phyloP scores from a whole-genome alignment of 1,139 yeast genomes.

The Saccharomyces hybrid region DNA sequence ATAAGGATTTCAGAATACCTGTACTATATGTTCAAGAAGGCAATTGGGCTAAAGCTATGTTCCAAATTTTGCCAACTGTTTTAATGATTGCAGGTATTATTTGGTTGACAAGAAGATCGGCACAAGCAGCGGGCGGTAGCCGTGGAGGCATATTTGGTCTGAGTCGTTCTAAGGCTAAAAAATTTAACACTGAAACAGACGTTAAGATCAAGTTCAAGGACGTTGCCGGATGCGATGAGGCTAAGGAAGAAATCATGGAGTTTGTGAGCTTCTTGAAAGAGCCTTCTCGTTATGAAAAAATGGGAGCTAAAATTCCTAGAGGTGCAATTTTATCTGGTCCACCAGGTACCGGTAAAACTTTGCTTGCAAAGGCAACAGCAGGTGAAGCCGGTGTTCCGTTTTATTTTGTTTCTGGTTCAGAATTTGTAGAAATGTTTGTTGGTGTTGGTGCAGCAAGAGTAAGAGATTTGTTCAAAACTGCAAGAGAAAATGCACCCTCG shows the following conservation, averaged over 20 bases:
- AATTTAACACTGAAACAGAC: conserved; percentile 62
- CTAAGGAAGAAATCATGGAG: conserved; percentile 79
- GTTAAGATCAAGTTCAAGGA: conserved; percentile 67
- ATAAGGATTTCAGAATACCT: conserved; percentile 55
- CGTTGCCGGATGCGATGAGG: conserved; percentile 80
- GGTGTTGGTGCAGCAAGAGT: conserved; percentile 82
- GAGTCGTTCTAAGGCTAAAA: conserved; percentile 62
- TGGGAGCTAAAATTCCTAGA: conserved; percentile 78
- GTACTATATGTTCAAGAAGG: conserved; percentile 56
- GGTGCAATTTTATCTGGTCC: conserved; percentile 81
- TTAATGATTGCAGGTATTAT: conserved; percentile 63
- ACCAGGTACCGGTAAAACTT: conserved; percentile 82
- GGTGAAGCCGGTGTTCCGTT: conserved; percentile 84
- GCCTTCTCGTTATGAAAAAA: conserved; percentile 62
- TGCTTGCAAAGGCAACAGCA: conserved; percentile 75
- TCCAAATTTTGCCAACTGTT: conserved; percentile 61
- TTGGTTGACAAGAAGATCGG: conserved; percentile 57
- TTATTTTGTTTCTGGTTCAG: conserved; percentile 74
- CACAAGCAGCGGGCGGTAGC: conserved; percentile 42
- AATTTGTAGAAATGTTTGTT: conserved; percentile 74
- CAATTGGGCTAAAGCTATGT: conserved; percentile 45
- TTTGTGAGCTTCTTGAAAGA: conserved; percentile 71
- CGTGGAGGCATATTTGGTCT: conserved; percentile 56
- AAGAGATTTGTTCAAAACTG: conserved; percentile 71
- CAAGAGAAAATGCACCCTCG: conserved; percentile 73